Conservation (phyloP, 2,329 filamentous ascomycete species). For the Epichloe amarillans region DNA sequence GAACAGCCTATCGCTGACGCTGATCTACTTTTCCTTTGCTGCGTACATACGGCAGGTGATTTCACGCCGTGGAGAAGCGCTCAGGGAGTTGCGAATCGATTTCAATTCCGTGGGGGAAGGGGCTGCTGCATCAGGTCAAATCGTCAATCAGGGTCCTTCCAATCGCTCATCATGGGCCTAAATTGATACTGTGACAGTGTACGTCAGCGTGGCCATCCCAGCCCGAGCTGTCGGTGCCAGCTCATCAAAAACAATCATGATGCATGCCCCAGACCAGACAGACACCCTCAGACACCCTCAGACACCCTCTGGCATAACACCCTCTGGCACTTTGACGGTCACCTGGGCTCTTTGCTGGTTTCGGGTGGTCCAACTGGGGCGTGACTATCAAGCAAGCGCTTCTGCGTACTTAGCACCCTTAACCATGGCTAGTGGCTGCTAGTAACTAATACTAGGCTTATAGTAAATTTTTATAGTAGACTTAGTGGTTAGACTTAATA, state of each 20-base stretch:
- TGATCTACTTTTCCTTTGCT: background rate
- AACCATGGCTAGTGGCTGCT: no score
- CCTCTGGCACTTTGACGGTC: background rate
- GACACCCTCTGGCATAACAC: background rate
- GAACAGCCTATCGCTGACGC: background rate
- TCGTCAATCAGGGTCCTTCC: background rate
- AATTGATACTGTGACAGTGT: no score
- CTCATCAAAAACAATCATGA: conserved; percentile 1
- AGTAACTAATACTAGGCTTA: no score
- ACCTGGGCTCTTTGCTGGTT: conserved; percentile 1
- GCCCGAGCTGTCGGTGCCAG: conserved; percentile 5
- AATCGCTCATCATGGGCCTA: background rate
- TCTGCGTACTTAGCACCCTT: no score
- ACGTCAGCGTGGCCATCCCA: conserved; percentile 1
- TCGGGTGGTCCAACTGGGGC: background rate
- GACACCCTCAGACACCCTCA: background rate
- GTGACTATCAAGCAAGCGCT: no score
- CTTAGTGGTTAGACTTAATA: no score
- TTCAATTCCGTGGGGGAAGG: background rate
- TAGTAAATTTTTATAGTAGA: no score
- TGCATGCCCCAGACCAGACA: background rate
- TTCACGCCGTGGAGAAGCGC: no score
- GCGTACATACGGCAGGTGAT: background rate
- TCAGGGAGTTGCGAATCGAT: no score
- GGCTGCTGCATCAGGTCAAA: background rate